phyloP scores from a whole-genome alignment of 169 alveolate species.

The Plasmodium gonderi region DNA sequence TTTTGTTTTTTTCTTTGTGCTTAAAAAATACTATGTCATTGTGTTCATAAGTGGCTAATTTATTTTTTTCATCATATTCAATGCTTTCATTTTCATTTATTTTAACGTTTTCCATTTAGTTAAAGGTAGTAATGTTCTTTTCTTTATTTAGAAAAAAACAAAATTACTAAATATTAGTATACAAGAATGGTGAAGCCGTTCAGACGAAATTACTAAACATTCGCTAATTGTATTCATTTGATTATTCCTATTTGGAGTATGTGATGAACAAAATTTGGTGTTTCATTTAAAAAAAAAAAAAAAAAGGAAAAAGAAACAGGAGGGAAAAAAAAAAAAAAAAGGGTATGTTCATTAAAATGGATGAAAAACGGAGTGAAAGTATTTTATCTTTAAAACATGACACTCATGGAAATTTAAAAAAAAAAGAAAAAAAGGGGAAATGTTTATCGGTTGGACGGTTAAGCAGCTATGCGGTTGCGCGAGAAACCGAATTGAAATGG shows the following conservation, averaged over 20 bases:
- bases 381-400: neutral
- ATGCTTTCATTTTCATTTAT: constrained; percentile 7
- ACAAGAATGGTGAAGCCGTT: neutral
- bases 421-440: neutral
- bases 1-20: constrained; percentile 34
- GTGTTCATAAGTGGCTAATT: constrained; percentile 10
- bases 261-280: neutral
- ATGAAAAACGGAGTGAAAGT: neutral
- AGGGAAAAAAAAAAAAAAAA: neutral
- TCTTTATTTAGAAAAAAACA: neutral
- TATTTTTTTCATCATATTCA: constrained; percentile 10
- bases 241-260: neutral
- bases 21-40: constrained; percentile 61
- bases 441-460: too few relatives aligned
- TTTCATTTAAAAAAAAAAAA: constrained; percentile 14
- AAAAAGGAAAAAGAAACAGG: neutral
- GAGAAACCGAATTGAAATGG: neutral
- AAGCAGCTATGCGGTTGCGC: neutral
- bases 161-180: neutral
- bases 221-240: neutral
- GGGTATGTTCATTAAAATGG: neutral
- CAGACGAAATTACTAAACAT: neutral
- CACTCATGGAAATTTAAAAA: neutral
- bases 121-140: constrained; percentile 13
- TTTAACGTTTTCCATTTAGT: constrained; percentile 42